Conservation (phyloP, 2,329 filamentous ascomycete genomes). For the Leptographium procerum region DNA sequence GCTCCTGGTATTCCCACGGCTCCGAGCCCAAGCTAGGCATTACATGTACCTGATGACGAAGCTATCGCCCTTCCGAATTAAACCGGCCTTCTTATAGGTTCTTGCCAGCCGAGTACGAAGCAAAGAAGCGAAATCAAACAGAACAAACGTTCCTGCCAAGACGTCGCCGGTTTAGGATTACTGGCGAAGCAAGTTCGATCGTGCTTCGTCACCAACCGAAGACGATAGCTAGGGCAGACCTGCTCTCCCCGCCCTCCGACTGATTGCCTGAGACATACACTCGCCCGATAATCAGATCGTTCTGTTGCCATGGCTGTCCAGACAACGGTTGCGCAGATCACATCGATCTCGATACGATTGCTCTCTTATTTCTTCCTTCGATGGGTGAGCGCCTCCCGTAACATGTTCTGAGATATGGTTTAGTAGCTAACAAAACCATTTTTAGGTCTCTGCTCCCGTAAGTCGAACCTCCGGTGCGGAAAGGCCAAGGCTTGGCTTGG, state of each 20-base stretch:
- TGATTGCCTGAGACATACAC: background rate
- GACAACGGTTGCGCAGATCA: constrained; percentile 23
- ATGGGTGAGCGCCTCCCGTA: constrained; percentile 36
- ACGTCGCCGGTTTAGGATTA: background rate
- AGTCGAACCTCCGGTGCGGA: constrained; percentile 4
- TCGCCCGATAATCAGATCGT: background rate
- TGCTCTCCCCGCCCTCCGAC: background rate
- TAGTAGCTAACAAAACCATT: background rate
- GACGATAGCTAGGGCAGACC: no score
- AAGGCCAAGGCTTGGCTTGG: background rate
- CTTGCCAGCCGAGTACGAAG: background rate
- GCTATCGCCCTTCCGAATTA: background rate
- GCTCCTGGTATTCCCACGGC: background rate
- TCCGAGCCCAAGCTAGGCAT: background rate
- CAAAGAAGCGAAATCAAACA: no score
- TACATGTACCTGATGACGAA: background rate
- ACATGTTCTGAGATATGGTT: background rate
- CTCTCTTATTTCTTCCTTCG: constrained; percentile 47
- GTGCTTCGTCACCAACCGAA: no score
- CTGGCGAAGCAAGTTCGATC: background rate
- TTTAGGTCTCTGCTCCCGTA: constrained; percentile 25
- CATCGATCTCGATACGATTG: constrained; percentile 39
- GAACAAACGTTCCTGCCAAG: background rate
- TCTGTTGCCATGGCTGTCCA: constrained; percentile 18
- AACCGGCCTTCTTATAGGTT: background rate